These are phyloP conservation scores for Closterium sp. DNA, from an alignment of 139 green algal genomes.

Conservation along the genomic window DNA sequence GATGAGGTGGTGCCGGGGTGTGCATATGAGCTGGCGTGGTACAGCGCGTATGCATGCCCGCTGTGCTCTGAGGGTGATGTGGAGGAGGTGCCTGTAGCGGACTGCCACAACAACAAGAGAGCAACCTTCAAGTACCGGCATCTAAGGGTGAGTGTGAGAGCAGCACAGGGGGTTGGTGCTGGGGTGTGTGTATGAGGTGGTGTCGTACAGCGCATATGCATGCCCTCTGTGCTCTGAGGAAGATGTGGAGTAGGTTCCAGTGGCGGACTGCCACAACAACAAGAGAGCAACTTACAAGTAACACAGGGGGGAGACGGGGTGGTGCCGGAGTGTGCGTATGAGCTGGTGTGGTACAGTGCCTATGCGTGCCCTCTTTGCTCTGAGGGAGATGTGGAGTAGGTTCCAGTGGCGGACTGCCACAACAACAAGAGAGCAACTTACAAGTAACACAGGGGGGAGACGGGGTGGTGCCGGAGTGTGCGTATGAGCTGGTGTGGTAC, in stretches of 20 bases:
- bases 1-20: too few relatives aligned
- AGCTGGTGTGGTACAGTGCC: conserved; percentile 18
- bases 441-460: neutral
- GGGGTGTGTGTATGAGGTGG: neutral
- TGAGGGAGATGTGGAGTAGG: neutral
- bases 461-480: neutral
- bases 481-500: neutral
- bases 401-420: neutral
- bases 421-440: neutral
- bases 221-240: conserved; percentile 8
- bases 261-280: conserved; percentile 10
- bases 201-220: neutral
- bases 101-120: conserved; percentile 3
- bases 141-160: too few relatives aligned
- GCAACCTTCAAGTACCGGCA: conserved; percentile 1
- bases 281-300: neutral
- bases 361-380: conserved; percentile 23
- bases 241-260: neutral
- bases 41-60: conserved; percentile 21
- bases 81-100: neutral
- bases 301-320: neutral
- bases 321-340: neutral
- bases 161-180: neutral
- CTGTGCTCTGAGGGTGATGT: too few relatives aligned
- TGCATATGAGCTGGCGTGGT: conserved; percentile 11